A percentile compares a stretch with the other conserved stretches of the same genome.
These are phyloP conservation scores for Musa schizocarpa DNA, from an alignment of 176 grass and related monocot species.

Conservation along the genomic window DNA sequence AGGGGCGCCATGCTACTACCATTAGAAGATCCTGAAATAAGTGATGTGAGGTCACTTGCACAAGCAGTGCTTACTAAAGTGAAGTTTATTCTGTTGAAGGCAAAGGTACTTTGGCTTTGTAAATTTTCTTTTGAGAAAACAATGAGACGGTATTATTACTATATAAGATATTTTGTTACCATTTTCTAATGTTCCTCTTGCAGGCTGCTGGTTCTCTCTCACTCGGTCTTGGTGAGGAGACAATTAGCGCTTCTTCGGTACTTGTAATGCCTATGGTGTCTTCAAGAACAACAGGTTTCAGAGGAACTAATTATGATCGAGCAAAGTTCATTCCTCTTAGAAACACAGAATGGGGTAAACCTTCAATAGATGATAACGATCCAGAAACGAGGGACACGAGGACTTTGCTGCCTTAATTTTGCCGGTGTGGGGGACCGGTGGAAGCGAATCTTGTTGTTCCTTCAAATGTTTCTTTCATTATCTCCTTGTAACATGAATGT, in stretches of 20 bases:
- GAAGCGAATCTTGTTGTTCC: conserved; percentile 35
- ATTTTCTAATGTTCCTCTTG: conserved; percentile 26
- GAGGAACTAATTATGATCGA: conserved; percentile 38
- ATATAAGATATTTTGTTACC: not conserved
- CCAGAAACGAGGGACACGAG: conserved; percentile 34
- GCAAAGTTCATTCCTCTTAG: conserved; percentile 61
- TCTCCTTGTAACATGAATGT: conserved; percentile 38
- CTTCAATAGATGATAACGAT: conserved; percentile 35
- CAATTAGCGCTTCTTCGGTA: conserved; percentile 72
- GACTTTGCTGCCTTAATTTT: conserved; percentile 42
- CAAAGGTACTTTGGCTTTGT: conserved; percentile 54
- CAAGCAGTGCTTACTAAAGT: conserved; percentile 54
- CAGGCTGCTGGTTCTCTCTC: conserved; percentile 77
- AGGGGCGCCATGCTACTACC: conserved; percentile 52
- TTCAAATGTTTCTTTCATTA: conserved; percentile 25
- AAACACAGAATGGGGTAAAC: conserved; percentile 42
- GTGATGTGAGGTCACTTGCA: conserved; percentile 43
- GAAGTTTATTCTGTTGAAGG: conserved; percentile 53
- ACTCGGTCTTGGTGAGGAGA: conserved; percentile 63
- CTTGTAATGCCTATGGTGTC: conserved; percentile 87
- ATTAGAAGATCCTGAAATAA: conserved; percentile 44
- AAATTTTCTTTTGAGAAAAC: not conserved
- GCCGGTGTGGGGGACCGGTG: conserved; percentile 13
- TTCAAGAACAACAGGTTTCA: conserved; percentile 82
- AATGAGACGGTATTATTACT: not conserved